A percentile compares a stretch with the other conserved stretches of the same genome.
Evolutionary conservation across 352 stramenopile species (phyloP).

Genomic region (Phytophthora pini): DNA sequence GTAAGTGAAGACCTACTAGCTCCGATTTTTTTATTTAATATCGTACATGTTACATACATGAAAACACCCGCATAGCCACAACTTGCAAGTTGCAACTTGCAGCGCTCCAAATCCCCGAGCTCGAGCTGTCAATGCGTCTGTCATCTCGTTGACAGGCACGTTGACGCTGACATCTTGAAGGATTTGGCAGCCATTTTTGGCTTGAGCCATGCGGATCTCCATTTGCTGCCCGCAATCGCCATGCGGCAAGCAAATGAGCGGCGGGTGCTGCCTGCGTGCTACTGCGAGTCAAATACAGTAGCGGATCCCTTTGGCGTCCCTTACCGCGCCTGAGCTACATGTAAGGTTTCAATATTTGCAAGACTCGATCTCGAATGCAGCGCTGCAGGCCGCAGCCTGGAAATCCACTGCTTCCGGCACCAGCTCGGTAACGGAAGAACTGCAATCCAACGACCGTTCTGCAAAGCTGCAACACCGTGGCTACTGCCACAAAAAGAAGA

Average conservation of each 20-base stretch:
- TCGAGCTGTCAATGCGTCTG: not conserved
- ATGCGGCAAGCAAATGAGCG: not conserved
- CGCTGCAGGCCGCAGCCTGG: not conserved
- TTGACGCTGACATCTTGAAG: conserved; percentile 5
- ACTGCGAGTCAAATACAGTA: no score
- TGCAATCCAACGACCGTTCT: conserved; percentile 14
- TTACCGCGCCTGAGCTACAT: no score
- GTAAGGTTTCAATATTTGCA: no score
- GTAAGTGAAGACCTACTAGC: no score
- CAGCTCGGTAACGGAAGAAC: not conserved
- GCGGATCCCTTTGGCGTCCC: no score
- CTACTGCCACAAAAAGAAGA: conserved; percentile 18
- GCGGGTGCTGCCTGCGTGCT: not conserved
- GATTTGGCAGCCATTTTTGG: conserved; percentile 4
- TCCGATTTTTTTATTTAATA: no score
- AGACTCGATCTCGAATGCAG: not conserved
- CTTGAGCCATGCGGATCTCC: not conserved
- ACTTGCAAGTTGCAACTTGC: no score
- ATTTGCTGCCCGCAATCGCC: not conserved
- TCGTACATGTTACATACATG: no score
- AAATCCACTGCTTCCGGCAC: not conserved
- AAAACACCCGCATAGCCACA: no score
- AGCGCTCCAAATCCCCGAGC: no score
- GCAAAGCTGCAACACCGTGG: conserved; percentile 7
- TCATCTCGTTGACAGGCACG: conserved; percentile 3